Conservation (phyloP, 345 rosid species). For the Populus pruinosa region DNA sequence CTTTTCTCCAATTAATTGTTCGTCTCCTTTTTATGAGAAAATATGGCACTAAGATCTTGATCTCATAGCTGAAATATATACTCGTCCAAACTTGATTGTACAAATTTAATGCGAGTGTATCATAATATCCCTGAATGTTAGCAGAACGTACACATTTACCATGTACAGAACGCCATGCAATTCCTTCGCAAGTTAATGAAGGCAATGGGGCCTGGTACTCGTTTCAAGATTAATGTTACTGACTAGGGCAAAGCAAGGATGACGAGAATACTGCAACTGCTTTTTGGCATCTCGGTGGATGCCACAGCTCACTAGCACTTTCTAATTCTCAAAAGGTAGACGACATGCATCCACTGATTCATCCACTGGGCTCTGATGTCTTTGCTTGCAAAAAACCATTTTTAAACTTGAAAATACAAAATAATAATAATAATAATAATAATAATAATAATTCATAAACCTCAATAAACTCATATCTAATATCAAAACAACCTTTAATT, state of each 20-base stretch:
- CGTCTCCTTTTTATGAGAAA: neutral
- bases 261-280: neutral
- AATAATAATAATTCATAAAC: too few species aligned
- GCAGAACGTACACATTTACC: neutral
- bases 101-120: neutral
- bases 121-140: neutral
- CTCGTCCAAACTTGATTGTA: neutral
- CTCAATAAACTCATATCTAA: too few species aligned
- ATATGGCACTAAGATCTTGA: neutral
- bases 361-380: too few species aligned
- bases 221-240: neutral
- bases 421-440: too few species aligned
- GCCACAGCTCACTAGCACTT: neutral
- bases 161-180: neutral
- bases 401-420: too few species aligned
- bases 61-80: neutral
- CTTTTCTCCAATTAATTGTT: neutral
- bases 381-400: too few species aligned
- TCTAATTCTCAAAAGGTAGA: too few species aligned
- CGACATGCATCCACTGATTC: too few species aligned
- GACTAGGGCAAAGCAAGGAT: neutral
- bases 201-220: neutral
- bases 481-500: too few species aligned
- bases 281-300: neutral
- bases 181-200: neutral